These are phyloP conservation scores for Fusarium tuaranense DNA, from an alignment of 2,329 filamentous ascomycete genomes.

Conservation along the genomic window DNA sequence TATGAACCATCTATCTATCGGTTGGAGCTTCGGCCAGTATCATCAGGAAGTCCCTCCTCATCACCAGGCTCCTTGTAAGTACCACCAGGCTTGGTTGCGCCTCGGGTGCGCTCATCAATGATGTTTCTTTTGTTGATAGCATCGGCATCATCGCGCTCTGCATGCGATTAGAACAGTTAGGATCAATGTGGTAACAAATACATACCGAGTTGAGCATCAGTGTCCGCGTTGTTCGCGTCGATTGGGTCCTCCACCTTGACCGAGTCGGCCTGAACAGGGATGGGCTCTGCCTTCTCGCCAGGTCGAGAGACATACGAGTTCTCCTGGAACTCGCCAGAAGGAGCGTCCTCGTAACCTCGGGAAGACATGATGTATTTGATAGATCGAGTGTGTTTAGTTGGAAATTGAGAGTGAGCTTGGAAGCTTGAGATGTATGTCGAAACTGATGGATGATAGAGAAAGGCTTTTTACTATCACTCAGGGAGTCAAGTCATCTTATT, in stretches of 20 bases:
- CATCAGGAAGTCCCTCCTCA: slow-evolving; percentile 33
- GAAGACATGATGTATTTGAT: slow-evolving; percentile 31
- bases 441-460: background rate
- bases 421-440: background rate
- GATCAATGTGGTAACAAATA: too few relatives aligned
- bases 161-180: background rate
- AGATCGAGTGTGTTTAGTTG: background rate
- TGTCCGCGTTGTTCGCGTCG: slow-evolving; percentile 25
- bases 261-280: slow-evolving; percentile 36
- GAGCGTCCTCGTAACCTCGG: slow-evolving; percentile 15
- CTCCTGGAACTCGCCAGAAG: slow-evolving; percentile 26
- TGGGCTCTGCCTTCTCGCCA: slow-evolving; percentile 32
- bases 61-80: slow-evolving; percentile 36
- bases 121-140: slow-evolving; percentile 37
- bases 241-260: slow-evolving; percentile 32
- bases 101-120: slow-evolving; percentile 32
- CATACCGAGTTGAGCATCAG: slow-evolving; percentile 37
- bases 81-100: slow-evolving; percentile 28
- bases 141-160: slow-evolving; percentile 34
- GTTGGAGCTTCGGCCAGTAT: slow-evolving; percentile 31
- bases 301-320: slow-evolving; percentile 33
- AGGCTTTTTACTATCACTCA: fast-evolving
- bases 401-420: background rate
- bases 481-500: slow-evolving; percentile 23
- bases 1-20: background rate